These are phyloP conservation scores for Lagenidium giganteum DNA, from an alignment of 352 stramenopile species.

Conservation along the genomic window DNA sequence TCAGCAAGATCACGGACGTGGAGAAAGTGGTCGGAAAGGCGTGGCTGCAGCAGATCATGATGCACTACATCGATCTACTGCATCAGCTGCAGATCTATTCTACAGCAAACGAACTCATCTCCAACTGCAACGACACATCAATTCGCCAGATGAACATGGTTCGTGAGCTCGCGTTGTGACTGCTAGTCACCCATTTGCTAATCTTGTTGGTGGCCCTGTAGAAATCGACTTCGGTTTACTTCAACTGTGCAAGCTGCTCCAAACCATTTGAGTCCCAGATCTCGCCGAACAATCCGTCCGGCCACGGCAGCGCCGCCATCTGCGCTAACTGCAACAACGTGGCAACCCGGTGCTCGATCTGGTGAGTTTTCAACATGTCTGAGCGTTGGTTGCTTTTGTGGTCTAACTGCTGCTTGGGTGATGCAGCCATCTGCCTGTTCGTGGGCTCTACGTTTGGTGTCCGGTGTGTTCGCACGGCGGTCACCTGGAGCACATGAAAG, in stretches of 20 bases:
- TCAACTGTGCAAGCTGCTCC: conserved; percentile 59
- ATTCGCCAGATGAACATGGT: conserved; percentile 86
- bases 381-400: conserved; percentile 2
- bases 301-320: no score
- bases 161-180: no score
- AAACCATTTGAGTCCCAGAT: conserved; percentile 61
- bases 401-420: background rate
- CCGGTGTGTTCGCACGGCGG: conserved; percentile 80
- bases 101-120: conserved; percentile 66
- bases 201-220: conserved; percentile 15
- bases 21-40: conserved; percentile 67
- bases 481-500: conserved; percentile 71
- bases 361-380: conserved; percentile 26
- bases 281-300: no score
- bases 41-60: conserved; percentile 82
- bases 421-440: conserved; percentile 59
- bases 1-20: conserved; percentile 54
- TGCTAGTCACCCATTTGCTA: no score
- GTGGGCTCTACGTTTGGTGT: conserved; percentile 83
- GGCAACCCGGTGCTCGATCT: conserved; percentile 71
- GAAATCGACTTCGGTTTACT: conserved; percentile 84
- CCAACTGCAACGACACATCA: conserved; percentile 58
- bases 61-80: conserved; percentile 79
- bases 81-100: conserved; percentile 75
- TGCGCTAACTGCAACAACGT: conserved; percentile 55